These are phyloP conservation scores for Hypomontagnella monticulosa DNA, from an alignment of 495 filamentous ascomycete genomes.

Conservation along the genomic window DNA sequence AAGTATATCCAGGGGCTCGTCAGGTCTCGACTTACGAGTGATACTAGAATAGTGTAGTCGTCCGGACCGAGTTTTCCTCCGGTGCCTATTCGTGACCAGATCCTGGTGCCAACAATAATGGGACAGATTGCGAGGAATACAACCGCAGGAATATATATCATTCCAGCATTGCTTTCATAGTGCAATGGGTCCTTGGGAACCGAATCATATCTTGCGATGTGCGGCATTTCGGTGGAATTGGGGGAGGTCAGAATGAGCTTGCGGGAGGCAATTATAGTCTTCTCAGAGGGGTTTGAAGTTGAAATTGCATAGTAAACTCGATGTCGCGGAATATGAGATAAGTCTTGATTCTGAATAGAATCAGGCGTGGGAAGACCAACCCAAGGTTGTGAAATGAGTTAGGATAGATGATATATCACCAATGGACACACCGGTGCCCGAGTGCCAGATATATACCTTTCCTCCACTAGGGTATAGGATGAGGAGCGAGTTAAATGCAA, in stretches of 20 bases:
- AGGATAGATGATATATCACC: too few species aligned
- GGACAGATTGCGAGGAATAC: conserved; percentile 44
- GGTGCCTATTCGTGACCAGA: conserved; percentile 41
- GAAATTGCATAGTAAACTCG: neutral
- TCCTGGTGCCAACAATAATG: conserved; percentile 33
- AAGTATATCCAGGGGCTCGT: neutral
- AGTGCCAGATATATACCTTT: too few species aligned
- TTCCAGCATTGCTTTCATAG: conserved; percentile 28
- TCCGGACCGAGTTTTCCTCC: conserved; percentile 42
- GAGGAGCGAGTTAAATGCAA: too few species aligned
- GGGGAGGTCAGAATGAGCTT: neutral
- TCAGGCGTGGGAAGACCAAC: too few species aligned
- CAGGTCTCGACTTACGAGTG: conserved; percentile 39
- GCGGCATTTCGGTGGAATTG: conserved; percentile 14
- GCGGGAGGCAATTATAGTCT: neutral
- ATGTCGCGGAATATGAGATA: too few species aligned
- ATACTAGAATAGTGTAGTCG: conserved; percentile 44
- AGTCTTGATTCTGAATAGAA: too few species aligned
- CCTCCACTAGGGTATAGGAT: too few species aligned
- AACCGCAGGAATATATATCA: conserved; percentile 38
- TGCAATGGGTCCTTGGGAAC: neutral
- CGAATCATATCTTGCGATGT: neutral
- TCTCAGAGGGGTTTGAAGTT: neutral
- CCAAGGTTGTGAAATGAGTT: too few species aligned
- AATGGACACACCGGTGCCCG: too few species aligned